These are phyloP conservation scores for Pyrenophora tritici-repentis DNA, from an alignment of 2,329 filamentous ascomycete genomes.

Conservation along the genomic window DNA sequence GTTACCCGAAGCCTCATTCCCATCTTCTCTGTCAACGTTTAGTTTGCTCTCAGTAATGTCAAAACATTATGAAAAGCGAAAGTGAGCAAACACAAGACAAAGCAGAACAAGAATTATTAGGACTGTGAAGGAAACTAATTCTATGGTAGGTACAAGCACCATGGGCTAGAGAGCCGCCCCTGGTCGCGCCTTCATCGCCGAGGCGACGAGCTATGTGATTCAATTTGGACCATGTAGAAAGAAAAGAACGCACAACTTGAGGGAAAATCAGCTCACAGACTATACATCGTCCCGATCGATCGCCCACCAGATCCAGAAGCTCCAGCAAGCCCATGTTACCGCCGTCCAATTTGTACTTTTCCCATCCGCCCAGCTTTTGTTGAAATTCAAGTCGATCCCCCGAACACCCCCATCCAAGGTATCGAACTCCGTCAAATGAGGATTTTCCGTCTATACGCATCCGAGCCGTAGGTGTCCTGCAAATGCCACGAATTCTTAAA, in stretches of 20 bases:
- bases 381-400: slow-evolving; percentile 34
- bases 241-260: slow-evolving; percentile 9
- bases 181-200: slow-evolving; percentile 11
- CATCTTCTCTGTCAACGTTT: neutral
- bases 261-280: slow-evolving; percentile 14
- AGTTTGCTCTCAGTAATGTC: neutral
- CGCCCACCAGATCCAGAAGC: slow-evolving; percentile 27
- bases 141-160: slow-evolving; percentile 12
- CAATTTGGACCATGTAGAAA: slow-evolving; percentile 20
- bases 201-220: slow-evolving; percentile 11
- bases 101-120: slow-evolving; percentile 2
- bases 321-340: slow-evolving; percentile 29
- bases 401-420: slow-evolving; percentile 45
- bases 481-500: slow-evolving; percentile 48
- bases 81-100: neutral
- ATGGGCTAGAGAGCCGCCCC: slow-evolving; percentile 8
- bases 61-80: neutral
- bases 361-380: slow-evolving; percentile 35
- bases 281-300: slow-evolving; percentile 16
- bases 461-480: slow-evolving; percentile 40
- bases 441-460: slow-evolving; percentile 47
- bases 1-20: no score
- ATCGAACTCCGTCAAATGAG: slow-evolving; percentile 46
- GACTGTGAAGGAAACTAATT: slow-evolving; percentile 9
- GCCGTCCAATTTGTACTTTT: slow-evolving; percentile 36